Evolutionary conservation across 768 basidiomycete genomes (phyloP).

Genomic region (Pleurotus platypus): DNA sequence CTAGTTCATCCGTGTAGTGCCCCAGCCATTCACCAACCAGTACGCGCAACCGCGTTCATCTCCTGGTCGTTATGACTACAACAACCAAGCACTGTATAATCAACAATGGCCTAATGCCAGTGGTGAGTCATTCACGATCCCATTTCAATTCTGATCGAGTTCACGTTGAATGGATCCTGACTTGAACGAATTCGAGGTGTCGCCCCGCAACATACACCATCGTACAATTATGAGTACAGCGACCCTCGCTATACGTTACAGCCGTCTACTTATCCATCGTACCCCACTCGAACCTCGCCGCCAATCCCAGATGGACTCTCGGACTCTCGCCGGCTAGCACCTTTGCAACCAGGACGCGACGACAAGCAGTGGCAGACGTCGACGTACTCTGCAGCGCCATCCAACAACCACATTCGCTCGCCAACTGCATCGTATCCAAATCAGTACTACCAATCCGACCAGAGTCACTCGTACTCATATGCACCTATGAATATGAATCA

Average conservation of each 20-base stretch:
- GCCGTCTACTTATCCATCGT: conserved; percentile 27
- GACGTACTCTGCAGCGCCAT: conserved; percentile 31
- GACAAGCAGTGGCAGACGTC: conserved; percentile 44
- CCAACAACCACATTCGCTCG: conserved; percentile 49
- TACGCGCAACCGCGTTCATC: conserved; percentile 67
- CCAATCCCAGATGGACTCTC: conserved; percentile 42
- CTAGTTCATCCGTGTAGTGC: conserved; percentile 51
- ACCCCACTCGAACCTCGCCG: conserved; percentile 45
- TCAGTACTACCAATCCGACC: conserved; percentile 46
- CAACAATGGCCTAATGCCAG: conserved; percentile 38
- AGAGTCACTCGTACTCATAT: conserved; percentile 39
- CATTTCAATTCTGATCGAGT: conserved; percentile 25
- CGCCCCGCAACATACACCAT: conserved; percentile 44
- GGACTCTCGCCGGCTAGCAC: conserved; percentile 51
- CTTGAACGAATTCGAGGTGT: conserved; percentile 26
- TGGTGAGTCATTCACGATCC: conserved; percentile 27
- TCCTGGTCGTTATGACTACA: conserved; percentile 56
- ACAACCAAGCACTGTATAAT: conserved; percentile 43
- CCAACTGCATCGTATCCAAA: conserved; percentile 61
- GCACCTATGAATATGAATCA: conserved; percentile 25
- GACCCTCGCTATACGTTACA: conserved; percentile 51
- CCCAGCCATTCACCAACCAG: conserved; percentile 52
- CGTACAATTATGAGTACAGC: conserved; percentile 51
- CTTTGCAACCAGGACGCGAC: conserved; percentile 41
- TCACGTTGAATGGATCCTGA: conserved; percentile 29